Percentiles rank a stretch among this genome's conserved stretches.
These are phyloP conservation scores for Tulasnella calospora DNA, from an alignment of 768 basidiomycete species.

Conservation along the genomic window DNA sequence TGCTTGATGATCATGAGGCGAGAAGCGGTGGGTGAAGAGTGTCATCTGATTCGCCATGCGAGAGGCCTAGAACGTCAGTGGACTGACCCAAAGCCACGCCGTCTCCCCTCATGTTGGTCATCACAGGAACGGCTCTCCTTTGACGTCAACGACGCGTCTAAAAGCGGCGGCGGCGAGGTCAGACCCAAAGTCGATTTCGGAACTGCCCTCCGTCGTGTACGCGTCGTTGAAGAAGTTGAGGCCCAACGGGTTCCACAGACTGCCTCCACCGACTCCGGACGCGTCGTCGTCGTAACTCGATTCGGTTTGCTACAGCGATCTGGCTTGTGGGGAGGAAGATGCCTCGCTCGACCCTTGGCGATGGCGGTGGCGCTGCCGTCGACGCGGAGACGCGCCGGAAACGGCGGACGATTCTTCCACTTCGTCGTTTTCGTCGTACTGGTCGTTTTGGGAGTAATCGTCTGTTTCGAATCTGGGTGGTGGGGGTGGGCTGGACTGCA, in stretches of 20 bases:
- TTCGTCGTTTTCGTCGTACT: no score
- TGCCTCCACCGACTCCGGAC: not conserved
- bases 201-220: constrained; percentile 6
- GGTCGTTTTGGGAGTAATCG: not conserved
- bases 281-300: not conserved
- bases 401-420: no score
- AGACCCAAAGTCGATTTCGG: constrained; percentile 1
- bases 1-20: not conserved
- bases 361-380: not conserved
- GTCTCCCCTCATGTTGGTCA: not conserved
- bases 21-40: not conserved
- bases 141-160: not conserved
- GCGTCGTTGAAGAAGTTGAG: constrained; percentile 11
- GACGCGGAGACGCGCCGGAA: not conserved
- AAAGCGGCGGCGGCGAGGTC: not conserved
- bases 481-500: not conserved
- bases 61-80: constrained; percentile 5
- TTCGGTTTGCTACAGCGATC: not conserved
- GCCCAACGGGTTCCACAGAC: not conserved
- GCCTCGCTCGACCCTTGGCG: not conserved
- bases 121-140: not conserved
- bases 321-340: not conserved
- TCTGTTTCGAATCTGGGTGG: no score
- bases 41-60: constrained; percentile 2
- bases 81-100: not conserved